A percentile compares a stretch with the other conserved stretches of the same genome.
phyloP scores from a whole-genome alignment of 768 basidiomycete genomes.

The Tricholoma sp. region DNA sequence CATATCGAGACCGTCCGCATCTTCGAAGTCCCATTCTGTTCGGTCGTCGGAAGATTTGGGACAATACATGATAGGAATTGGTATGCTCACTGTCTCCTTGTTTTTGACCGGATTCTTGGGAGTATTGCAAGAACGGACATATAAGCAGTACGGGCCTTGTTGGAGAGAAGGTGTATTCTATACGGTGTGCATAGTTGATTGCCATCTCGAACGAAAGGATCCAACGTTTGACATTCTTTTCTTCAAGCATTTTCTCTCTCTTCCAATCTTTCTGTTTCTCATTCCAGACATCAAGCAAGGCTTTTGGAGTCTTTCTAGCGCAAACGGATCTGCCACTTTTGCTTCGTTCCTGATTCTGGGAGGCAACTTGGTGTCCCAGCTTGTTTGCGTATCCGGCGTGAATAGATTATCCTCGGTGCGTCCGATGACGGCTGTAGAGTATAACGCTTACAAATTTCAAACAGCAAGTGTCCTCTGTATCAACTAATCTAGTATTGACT shows the following conservation, averaged over 20 bases:
- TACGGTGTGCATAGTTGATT: constrained; percentile 42
- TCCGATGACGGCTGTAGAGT: not conserved
- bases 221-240: not conserved
- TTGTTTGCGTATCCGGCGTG: constrained; percentile 79
- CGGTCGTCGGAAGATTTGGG: constrained; percentile 29
- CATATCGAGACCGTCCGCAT: constrained; percentile 44
- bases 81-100: constrained; percentile 61
- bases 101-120: constrained; percentile 67
- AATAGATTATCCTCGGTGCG: constrained; percentile 76
- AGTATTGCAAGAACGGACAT: constrained; percentile 72
- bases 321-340: constrained; percentile 25
- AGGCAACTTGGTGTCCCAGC: constrained; percentile 66
- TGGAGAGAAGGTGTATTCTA: constrained; percentile 88
- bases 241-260: constrained; percentile 65
- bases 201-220: not conserved
- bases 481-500: constrained; percentile 77
- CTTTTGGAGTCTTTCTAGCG: constrained; percentile 40
- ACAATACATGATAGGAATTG: constrained; percentile 60
- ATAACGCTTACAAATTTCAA: constrained; percentile 4
- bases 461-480: constrained; percentile 72
- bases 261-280: constrained; percentile 72
- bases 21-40: constrained; percentile 14
- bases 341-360: constrained; percentile 53
- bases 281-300: constrained; percentile 51
- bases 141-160: constrained; percentile 63